A percentile compares a stretch with the other conserved stretches of the same genome.
Evolutionary conservation across 177 flowering plant species (phyloP).

Genomic region (Vitis hybrid): DNA sequence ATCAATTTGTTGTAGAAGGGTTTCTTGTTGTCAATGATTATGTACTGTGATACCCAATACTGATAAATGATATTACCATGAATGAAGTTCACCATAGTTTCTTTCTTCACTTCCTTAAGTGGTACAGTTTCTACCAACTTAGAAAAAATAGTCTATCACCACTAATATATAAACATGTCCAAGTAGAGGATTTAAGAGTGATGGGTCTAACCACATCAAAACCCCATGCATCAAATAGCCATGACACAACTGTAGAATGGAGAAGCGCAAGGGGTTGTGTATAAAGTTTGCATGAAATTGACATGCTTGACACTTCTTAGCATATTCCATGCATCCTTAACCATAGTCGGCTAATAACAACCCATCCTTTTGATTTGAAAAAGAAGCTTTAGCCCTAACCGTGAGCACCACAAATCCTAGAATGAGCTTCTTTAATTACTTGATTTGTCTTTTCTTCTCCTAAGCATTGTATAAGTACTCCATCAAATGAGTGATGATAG

Average conservation of each 20-base stretch:
- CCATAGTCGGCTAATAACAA: conserved; percentile 13
- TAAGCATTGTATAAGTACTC: not conserved
- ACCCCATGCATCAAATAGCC: not conserved
- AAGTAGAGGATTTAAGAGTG: conserved; percentile 10
- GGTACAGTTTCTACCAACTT: not conserved
- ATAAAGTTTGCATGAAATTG: no score
- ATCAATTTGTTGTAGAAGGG: not conserved
- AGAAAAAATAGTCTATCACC: conserved; percentile 1
- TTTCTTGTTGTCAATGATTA: conserved; percentile 14
- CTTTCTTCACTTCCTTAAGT: conserved; percentile 16
- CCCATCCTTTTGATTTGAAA: conserved; percentile 15
- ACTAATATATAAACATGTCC: conserved; percentile 16
- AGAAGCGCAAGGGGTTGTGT: no score
- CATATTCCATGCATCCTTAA: conserved; percentile 3
- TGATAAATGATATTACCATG: not conserved
- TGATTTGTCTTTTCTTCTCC: not conserved
- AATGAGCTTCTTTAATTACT: conserved; percentile 9
- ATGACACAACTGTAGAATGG: no score
- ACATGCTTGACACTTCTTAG: conserved; percentile 7
- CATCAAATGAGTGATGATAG: not conserved
- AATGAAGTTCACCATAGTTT: conserved; percentile 18
- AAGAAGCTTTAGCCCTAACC: conserved; percentile 9
- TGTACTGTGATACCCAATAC: conserved; percentile 2
- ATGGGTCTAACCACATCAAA: conserved; percentile 18
- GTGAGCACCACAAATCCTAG: conserved; percentile 17